These are phyloP conservation scores for Daldinia childiae DNA, from an alignment of 495 filamentous ascomycete genomes.

Conservation along the genomic window DNA sequence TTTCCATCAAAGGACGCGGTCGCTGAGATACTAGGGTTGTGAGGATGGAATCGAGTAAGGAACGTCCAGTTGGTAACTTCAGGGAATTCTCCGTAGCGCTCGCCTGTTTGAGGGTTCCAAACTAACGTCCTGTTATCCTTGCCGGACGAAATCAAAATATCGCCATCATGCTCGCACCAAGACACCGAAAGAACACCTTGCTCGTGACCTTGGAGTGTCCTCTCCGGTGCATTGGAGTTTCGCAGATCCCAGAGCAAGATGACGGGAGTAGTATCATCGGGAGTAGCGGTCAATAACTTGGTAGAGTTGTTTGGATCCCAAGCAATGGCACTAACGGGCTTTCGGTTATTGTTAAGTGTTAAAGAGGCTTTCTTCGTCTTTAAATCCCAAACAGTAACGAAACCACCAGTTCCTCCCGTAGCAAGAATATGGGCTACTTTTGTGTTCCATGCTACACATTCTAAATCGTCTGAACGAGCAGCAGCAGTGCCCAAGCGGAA, in stretches of 20 bases:
- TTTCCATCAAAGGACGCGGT: conserved; percentile 97
- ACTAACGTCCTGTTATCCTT: conserved; percentile 96
- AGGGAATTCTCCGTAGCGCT: conserved; percentile 89
- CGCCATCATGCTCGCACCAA: conserved; percentile 93
- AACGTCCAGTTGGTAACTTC: conserved; percentile 99
- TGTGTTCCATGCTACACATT: conserved; percentile 97
- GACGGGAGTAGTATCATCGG: conserved; percentile 86
- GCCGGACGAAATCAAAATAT: conserved; percentile 90
- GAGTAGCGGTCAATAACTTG: conserved; percentile 91
- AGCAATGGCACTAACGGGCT: conserved; percentile 92
- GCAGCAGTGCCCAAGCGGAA: conserved; percentile 88
- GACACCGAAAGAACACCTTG: conserved; percentile 92
- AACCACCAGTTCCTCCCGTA: conserved; percentile 91
- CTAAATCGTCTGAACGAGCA: conserved; percentile 90
- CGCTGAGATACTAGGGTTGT: conserved; percentile 88
- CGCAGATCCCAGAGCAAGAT: conserved; percentile 94
- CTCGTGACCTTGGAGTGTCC: conserved; percentile 86
- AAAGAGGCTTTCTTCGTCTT: conserved; percentile 96
- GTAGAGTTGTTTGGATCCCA: conserved; percentile 97
- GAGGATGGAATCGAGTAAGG: conserved; percentile 91
- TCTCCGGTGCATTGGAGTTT: conserved; percentile 95
- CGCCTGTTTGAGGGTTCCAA: conserved; percentile 94
- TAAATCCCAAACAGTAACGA: conserved; percentile 98
- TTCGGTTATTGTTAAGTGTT: conserved; percentile 94
- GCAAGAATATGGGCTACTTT: conserved; percentile 97